Base-by-base conservation (phyloP, 2,329 filamentous ascomycete species). In the Botryotinia narcissicola region DNA sequence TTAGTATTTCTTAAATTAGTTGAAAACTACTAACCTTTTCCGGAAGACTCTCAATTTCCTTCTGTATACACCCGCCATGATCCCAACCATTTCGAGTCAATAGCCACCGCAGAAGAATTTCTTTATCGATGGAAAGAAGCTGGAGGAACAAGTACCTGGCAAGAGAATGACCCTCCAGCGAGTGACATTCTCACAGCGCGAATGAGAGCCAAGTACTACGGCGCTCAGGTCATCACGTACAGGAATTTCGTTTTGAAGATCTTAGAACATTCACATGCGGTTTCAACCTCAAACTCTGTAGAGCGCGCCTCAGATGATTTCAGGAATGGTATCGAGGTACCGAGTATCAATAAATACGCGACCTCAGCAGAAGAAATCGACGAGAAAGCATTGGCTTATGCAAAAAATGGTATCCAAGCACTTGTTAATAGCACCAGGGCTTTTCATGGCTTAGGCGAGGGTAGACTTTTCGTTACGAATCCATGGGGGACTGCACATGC, bases 401-500 rank as follows among this genome's bases (percentile, higher is more conserved):
- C 90, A 22, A 82, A 82, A 67, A 86, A 85, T 75, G 77, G 80
- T 62, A 78, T 82, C 74, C 85, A 89, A 61, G 93, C 94, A 10
- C 89, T 97, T 1, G 90, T 97, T 71, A 87, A 92, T 80, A 98
- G 95, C 81, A 98, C 95, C 0, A 88, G 90, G 72, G 93, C 94
- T 0, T 97, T 98, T 80, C 89, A 92, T 80, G 86, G 86, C 20
- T 86, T 92, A 75, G 77, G 78, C 35, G 72, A 93, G 40, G 85
- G 88, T 25, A 83, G 94, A 44, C 89, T 93, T 14, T 91, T 98
- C 70, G 91, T 98, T 72, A 98, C 95, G n/a, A 98, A 98, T 79
- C 91, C 97, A 37, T 97, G 97, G 83, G 95, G 95, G 70, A 98
- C 95, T 29, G 92, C 94, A 75, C 95, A 98, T 86, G 95, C 95